A percentile compares a stretch with the other conserved stretches of the same genome.
phyloP scores from a whole-genome alignment of 257 asterid genomes.

The Ocimum tenuiflorum region DNA sequence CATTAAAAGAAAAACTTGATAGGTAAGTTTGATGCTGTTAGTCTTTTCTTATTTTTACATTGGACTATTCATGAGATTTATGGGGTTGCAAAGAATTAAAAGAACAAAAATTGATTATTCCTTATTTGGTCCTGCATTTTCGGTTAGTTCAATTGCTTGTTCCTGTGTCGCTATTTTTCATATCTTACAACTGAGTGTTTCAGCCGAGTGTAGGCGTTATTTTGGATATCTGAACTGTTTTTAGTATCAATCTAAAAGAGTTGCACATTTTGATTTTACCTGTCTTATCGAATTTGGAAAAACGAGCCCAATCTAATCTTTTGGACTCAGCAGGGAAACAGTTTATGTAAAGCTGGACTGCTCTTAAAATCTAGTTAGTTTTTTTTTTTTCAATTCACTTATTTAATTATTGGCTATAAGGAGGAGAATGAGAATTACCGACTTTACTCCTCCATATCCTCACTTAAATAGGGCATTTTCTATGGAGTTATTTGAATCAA shows the following conservation, averaged over 20 bases:
- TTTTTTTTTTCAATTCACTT: neutral
- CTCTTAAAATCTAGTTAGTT: conserved; percentile 11
- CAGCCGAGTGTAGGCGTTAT: neutral
- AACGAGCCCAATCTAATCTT: neutral
- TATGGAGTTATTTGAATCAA: conserved; percentile 9
- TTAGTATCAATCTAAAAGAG: neutral
- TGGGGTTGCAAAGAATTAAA: neutral
- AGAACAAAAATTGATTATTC: neutral
- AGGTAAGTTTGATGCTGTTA: conserved; percentile 48
- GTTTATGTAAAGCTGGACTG: conserved; percentile 15
- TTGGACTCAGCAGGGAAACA: neutral
- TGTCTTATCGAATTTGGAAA: neutral
- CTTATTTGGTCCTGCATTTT: conserved; percentile 6
- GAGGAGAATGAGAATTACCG: neutral
- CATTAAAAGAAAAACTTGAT: conserved; percentile 79
- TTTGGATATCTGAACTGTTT: neutral
- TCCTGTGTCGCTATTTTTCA: neutral
- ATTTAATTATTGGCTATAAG: neutral
- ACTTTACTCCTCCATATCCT: neutral
- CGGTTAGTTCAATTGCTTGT: neutral
- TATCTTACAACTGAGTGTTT: conserved; percentile 9
- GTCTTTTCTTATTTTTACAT: conserved; percentile 13
- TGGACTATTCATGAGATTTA: neutral
- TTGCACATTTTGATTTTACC: neutral
- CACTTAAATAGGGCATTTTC: neutral